Percentiles rank a stretch among this genome's conserved stretches.
Conservation (phyloP, 2,329 filamentous ascomycete genomes). For the Ophiosphaerella herpotricha region DNA sequence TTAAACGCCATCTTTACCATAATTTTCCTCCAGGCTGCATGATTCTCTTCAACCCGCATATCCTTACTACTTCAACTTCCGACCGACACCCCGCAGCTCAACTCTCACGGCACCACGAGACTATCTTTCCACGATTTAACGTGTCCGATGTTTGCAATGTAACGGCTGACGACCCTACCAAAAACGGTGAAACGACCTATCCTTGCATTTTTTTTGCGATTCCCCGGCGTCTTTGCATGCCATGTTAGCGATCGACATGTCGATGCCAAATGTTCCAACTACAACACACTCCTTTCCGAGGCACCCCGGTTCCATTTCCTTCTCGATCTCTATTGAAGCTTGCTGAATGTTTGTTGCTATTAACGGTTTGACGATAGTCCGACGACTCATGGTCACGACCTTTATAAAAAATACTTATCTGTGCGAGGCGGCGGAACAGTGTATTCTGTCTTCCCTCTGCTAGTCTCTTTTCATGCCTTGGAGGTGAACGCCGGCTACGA, state of each 20-base stretch:
- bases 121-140: conserved; percentile 28
- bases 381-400: conserved; percentile 30
- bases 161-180: conserved; percentile 40
- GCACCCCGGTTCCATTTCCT: conserved; percentile 28
- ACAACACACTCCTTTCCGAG: conserved; percentile 33
- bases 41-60: conserved; percentile 19
- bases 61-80: conserved; percentile 30
- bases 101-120: conserved; percentile 28
- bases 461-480: conserved; percentile 9
- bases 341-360: conserved; percentile 21
- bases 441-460: background rate
- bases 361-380: conserved; percentile 36
- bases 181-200: conserved; percentile 40
- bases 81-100: conserved; percentile 30
- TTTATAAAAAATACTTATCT: conserved; percentile 8
- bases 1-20: conserved; percentile 17
- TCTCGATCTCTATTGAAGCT: conserved; percentile 24
- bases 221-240: conserved; percentile 43
- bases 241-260: conserved; percentile 36
- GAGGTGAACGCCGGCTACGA: background rate
- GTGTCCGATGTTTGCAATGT: conserved; percentile 36
- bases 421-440: conserved; percentile 10
- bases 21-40: conserved; percentile 20
- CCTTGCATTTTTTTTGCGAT: conserved; percentile 39
- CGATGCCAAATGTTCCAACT: conserved; percentile 32